A percentile compares a stretch with the other conserved stretches of the same genome.
Evolutionary conservation across 2,329 filamentous ascomycete species (phyloP).

Genomic region (Capronia coronata): DNA sequence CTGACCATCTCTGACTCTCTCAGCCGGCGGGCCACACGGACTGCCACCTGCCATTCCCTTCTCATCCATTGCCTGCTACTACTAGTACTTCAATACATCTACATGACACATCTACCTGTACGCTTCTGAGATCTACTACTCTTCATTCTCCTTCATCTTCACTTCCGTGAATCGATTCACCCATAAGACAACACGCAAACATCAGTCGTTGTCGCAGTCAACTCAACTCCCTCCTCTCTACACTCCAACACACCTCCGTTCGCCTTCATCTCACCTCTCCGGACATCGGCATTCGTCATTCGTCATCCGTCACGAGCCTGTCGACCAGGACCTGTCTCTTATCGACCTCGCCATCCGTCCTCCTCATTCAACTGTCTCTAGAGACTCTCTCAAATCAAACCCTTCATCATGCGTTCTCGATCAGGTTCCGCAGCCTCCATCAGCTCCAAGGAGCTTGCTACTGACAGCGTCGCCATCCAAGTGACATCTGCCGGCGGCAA

Average conservation of each 20-base stretch:
- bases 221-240: not conserved
- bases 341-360: conserved; percentile 5
- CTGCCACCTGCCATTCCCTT: conserved; percentile 6
- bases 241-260: conserved; percentile 26
- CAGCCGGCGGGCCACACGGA: not conserved
- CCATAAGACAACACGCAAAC: not conserved
- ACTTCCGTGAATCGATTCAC: not conserved
- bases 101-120: conserved; percentile 17
- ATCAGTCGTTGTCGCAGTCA: conserved; percentile 12
- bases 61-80: conserved; percentile 9
- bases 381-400: not conserved
- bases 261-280: conserved; percentile 29
- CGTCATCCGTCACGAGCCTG: conserved; percentile 22
- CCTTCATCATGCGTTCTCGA: conserved; percentile 22
- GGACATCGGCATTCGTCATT: conserved; percentile 21
- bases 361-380: not conserved
- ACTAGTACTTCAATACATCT: conserved; percentile 12
- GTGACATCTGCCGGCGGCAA: conserved; percentile 53
- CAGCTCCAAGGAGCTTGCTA: conserved; percentile 38
- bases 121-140: conserved; percentile 7
- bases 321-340: conserved; percentile 9
- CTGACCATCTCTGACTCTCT: not conserved
- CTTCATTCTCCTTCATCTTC: conserved; percentile 13
- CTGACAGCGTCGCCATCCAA: conserved; percentile 55
- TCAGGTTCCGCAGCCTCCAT: conserved; percentile 21